Evolutionary conservation across 345 rosid genomes (phyloP), one percentile per base, ranked within the genome.

Genomic region (Nephelium lappaceum): DNA sequence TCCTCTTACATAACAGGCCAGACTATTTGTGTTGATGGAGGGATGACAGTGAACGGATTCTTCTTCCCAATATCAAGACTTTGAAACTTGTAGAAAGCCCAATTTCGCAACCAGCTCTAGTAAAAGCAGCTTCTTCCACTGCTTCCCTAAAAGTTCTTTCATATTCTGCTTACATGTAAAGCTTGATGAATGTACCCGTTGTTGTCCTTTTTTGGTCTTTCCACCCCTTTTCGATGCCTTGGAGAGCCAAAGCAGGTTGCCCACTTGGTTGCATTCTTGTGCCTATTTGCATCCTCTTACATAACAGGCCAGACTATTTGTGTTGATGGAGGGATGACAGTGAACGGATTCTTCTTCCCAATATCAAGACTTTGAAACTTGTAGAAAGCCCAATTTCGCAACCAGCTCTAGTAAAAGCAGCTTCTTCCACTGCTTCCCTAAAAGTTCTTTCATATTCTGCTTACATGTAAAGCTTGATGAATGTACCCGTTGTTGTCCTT

Each of bases 221-320:
- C 43, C n/a, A 84, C 90, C 42, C 88, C 90, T 9, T 53, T 84
- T 23, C 72, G 69, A 11, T 82, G 90, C 5, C 61, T 25, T 0
- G 90, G 81, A 73, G 87, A 89, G 77, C 79, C 89, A 0, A 41
- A 67, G 71, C 88, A 89, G 72, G 87, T 86, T 14, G 80, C 89
- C 6, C 78, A 85, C 8, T 38, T 81, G 15, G 89, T 83, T 61
- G 86, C 85, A 27, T 89, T 82, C 78, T 84, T 89, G 62, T 85
- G 90, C 82, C 78, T 87, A 42, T 90, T 90, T 0, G 87, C 89
- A 42, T 83, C 92, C 8, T 87, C 92, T 3, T 89, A 84, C 80
- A 79, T 89, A 38, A 87, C 77, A 0, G 90, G 89, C 27, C 88
- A 89, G 61, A 68, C 76, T 75, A 85, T 87, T 36, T 67, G 77